Evolutionary conservation across 192 early-diverging fungal species (phyloP).

Genomic region (Mortierella hygrophila): DNA sequence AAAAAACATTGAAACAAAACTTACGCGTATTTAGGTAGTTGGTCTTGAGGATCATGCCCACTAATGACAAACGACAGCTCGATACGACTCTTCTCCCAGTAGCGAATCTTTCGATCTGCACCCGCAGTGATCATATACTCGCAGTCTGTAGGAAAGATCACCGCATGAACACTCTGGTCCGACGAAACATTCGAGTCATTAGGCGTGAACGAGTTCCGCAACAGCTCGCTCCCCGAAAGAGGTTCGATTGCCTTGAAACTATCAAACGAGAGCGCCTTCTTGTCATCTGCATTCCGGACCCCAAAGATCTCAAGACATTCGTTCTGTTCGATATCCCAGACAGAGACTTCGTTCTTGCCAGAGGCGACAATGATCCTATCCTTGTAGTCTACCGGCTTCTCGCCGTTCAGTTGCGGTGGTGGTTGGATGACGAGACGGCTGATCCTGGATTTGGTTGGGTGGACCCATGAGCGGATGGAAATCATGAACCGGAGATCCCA

Average conservation of each 20-base stretch:
- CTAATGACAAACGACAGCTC: conserved; percentile 83
- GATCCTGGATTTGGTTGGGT: conserved; percentile 76
- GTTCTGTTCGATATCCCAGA: conserved; percentile 84
- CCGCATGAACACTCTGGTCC: conserved; percentile 71
- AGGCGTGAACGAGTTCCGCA: conserved; percentile 67
- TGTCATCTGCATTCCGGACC: conserved; percentile 65
- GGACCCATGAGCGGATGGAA: conserved; percentile 78
- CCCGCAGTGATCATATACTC: conserved; percentile 83
- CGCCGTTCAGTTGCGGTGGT: conserved; percentile 39
- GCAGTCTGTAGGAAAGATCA: conserved; percentile 67
- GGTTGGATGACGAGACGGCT: conserved; percentile 66
- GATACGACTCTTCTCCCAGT: conserved; percentile 78
- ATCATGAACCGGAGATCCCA: conserved; percentile 86
- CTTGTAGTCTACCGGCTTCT: background rate
- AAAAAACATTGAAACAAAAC: background rate
- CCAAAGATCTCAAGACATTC: conserved; percentile 82
- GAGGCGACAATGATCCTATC: conserved; percentile 73
- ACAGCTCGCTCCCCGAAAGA: conserved; percentile 63
- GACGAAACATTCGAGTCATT: conserved; percentile 67
- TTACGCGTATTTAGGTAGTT: conserved; percentile 75
- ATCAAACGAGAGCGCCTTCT: conserved; percentile 56
- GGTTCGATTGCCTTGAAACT: conserved; percentile 65
- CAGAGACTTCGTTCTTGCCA: conserved; percentile 80
- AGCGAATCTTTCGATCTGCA: conserved; percentile 89
- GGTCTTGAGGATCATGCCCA: conserved; percentile 68